Base-by-base conservation (phyloP, 176 grass and related monocot genomes). In the Sorghum bicolor region DNA sequence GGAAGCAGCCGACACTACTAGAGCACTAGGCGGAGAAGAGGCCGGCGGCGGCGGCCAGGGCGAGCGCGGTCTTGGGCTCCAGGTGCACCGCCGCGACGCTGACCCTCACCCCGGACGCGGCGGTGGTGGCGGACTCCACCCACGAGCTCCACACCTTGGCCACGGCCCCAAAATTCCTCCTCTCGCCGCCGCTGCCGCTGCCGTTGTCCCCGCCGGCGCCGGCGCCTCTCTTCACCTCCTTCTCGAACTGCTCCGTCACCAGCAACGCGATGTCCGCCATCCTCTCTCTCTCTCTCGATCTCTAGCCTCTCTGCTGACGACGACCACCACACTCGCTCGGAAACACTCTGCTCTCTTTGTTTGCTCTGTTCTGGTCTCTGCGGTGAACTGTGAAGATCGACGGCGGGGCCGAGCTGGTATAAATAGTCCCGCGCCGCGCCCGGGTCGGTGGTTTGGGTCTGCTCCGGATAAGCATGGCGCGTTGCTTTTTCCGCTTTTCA, bases 251-350 rank as follows among this genome's bases (percentile, higher is more conserved):
- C 82, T 97, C 94, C 9, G 80, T 72, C 68, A 94, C 92, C 87
- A 97, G 78, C 65, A 94, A 75, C 62, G 89, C 89, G 65, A 97
- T 90, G 87, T 97, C 92, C 26, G 87, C 84, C 94, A 97, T 97
- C 36, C 22, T 12, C 9, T 2, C 10, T 8, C 20, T 55, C 19
- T 8, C 6, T 34, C 33, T 34, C 33, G 0, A 3, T 34, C 33
- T 0, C 60, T 63, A 1, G 12, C 3, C 6, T 19, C 53, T 58
- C 2, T 4, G 7, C 20, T 2, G 17, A n/a, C 0, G 7, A 57
- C 8, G 53, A 14, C 10, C 39, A 14, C 10, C 39, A 29, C 76
- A 0, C 24, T 63, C 29, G 3, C 74, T 25, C 1, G 2, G 3
- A 55, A 31, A 20, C 9, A 24, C 66, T 38, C 13, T 38, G 17